Conservation (phyloP, 164 flowering plant genomes). For the Echeveria elegans region DNA sequence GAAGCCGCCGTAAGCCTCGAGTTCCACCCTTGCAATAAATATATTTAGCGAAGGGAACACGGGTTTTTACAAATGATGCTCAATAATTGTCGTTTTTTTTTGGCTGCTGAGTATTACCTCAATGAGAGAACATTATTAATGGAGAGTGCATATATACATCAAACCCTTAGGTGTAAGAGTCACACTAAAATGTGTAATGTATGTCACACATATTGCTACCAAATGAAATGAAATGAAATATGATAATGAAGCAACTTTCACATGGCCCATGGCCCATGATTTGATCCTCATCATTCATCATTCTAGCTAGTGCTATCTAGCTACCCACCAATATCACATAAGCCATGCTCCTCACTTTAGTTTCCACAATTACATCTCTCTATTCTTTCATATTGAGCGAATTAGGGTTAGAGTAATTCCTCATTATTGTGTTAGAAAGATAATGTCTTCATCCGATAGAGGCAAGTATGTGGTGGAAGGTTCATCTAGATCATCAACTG, state of each 20-base stretch:
- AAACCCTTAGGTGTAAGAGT: neutral
- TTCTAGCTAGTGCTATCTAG: neutral
- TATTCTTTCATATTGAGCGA: constrained; percentile 8
- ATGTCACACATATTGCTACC: no score
- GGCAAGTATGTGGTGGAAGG: constrained; percentile 28
- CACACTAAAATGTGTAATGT: no score
- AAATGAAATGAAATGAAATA: neutral
- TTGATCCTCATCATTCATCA: constrained; percentile 21
- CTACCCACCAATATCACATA: neutral
- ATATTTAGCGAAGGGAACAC: neutral
- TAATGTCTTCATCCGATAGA: constrained; percentile 18
- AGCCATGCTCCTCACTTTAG: constrained; percentile 14
- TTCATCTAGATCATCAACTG: constrained; percentile 16
- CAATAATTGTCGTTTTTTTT: neutral
- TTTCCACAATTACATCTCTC: constrained; percentile 3
- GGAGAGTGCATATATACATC: no score
- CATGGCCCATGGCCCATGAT: constrained; percentile 19
- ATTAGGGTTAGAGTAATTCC: neutral
- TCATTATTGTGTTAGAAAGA: constrained; percentile 1
- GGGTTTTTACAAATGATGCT: neutral
- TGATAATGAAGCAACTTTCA: neutral
- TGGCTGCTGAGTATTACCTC: no score
- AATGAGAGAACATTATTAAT: no score
- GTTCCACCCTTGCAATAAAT: neutral
- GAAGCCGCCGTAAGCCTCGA: neutral